Percentiles rank a stretch among this genome's conserved stretches.
Evolutionary conservation across 768 basidiomycete species (phyloP).

Genomic region (Termitomyces sp.): DNA sequence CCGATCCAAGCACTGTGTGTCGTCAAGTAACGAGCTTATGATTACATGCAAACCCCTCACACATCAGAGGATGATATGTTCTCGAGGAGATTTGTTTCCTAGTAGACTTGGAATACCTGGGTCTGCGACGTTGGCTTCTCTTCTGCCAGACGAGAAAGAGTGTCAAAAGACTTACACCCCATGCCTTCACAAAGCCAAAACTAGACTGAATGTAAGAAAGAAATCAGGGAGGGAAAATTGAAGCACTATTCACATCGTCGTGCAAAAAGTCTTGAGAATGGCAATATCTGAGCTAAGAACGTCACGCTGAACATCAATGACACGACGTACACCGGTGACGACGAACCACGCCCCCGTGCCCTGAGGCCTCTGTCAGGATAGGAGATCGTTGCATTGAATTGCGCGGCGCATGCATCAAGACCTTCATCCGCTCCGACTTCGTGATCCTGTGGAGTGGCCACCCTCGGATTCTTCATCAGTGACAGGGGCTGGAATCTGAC

Average conservation of each 20-base stretch:
- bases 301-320: not conserved
- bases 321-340: constrained; percentile 28
- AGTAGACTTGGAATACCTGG: constrained; percentile 58
- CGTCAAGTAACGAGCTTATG: not conserved
- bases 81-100: constrained; percentile 39
- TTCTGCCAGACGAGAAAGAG: not conserved
- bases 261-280: constrained; percentile 14
- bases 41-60: constrained; percentile 23
- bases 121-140: not conserved
- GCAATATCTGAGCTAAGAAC: not conserved
- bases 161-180: constrained; percentile 39
- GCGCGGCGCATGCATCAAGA: not conserved
- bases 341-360: constrained; percentile 6
- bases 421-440: not conserved
- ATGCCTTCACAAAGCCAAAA: constrained; percentile 50
- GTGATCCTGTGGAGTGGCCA: not conserved
- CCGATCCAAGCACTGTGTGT: constrained; percentile 27
- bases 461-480: not conserved
- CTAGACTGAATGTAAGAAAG: constrained; percentile 18
- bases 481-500: not conserved
- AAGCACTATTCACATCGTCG: constrained; percentile 30
- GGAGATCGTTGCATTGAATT: not conserved
- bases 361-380: constrained; percentile 23
- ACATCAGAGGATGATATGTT: constrained; percentile 45
- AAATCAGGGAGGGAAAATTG: not conserved